These are phyloP conservation scores for Eucalyptus marginata DNA, from an alignment of 345 rosid species.

Conservation along the genomic window DNA sequence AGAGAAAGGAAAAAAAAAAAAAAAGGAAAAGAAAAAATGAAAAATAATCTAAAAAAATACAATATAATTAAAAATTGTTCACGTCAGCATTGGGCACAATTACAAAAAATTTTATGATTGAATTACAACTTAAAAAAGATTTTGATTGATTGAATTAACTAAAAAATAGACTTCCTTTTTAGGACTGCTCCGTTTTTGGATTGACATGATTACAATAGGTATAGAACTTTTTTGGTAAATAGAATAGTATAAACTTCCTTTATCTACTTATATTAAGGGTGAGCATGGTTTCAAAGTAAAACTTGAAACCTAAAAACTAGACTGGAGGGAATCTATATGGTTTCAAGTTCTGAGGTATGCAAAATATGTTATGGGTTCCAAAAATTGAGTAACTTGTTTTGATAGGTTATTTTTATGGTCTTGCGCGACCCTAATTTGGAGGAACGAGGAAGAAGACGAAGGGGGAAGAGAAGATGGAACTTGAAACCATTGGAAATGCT, in stretches of 20 bases:
- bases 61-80: too few species aligned
- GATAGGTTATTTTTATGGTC: too few species aligned
- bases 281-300: too few species aligned
- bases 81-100: rapidly evolving
- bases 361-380: rapidly evolving
- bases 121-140: too few species aligned
- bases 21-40: rapidly evolving
- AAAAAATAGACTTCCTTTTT: too few species aligned
- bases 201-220: rapidly evolving
- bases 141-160: rapidly evolving
- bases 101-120: rapidly evolving
- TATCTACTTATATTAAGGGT: too few species aligned
- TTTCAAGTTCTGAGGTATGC: rapidly evolving
- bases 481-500: too few species aligned
- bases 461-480: rapidly evolving
- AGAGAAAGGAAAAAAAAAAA: rapidly evolving
- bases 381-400: too few species aligned
- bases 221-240: rapidly evolving
- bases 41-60: too few species aligned
- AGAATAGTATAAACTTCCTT: not conserved
- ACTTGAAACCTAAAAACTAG: rapidly evolving
- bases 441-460: too few species aligned
- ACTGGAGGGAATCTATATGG: rapidly evolving
- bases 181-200: too few species aligned
- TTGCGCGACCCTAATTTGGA: too few species aligned